Conservation (phyloP, 1,284 basidiomycete genomes). For the Cryptococcus depauperatus region DNA sequence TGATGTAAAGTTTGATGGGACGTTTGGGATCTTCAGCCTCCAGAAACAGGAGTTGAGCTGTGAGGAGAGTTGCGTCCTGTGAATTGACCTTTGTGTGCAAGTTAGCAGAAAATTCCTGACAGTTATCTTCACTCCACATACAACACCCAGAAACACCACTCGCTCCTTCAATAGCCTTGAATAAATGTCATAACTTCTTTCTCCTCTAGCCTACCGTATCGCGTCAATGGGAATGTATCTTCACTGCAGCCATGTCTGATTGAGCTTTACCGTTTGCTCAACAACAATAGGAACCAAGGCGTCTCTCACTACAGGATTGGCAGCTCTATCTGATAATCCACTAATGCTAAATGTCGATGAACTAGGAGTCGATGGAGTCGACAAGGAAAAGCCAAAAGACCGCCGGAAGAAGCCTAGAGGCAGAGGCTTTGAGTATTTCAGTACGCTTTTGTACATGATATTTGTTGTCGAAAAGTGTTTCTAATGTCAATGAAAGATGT, state of each 20-base stretch:
- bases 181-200: constrained; percentile 90
- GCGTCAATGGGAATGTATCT: background rate
- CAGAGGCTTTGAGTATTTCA: too few species aligned
- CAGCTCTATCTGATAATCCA: constrained; percentile 13
- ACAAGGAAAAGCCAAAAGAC: too few species aligned
- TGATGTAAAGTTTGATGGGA: constrained; percentile 89
- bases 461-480: too few species aligned
- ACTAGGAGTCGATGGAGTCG: too few species aligned
- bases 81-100: constrained; percentile 3
- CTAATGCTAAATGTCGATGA: too few species aligned
- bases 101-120: background rate
- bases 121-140: constrained; percentile 44
- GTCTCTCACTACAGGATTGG: constrained; percentile 29
- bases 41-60: constrained; percentile 83
- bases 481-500: too few species aligned
- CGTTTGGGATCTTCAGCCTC: constrained; percentile 87
- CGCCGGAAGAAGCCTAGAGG: too few species aligned
- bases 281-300: constrained; percentile 79
- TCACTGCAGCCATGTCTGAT: background rate
- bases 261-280: constrained; percentile 66
- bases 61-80: constrained; percentile 59
- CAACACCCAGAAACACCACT: constrained; percentile 89
- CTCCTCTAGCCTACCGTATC: constrained; percentile 65
- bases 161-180: constrained; percentile 80
- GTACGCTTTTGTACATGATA: too few species aligned